Percentiles rank a stretch among this genome's conserved stretches.
phyloP scores from a whole-genome alignment of 768 basidiomycete genomes.

The Boletus rufocinnamomeus region DNA sequence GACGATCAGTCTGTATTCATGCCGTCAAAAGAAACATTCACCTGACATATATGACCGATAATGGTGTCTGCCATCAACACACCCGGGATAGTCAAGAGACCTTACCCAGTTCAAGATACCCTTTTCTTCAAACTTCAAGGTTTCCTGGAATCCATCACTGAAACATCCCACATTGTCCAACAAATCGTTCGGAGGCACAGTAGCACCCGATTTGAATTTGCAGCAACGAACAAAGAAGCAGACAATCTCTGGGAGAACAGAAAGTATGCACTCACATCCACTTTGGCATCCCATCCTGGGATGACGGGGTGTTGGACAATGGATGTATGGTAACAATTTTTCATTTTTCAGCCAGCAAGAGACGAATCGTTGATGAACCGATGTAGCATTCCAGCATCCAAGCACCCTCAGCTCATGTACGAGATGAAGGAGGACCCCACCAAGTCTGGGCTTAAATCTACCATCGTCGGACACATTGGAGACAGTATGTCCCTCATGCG shows the following conservation, averaged over 20 bases:
- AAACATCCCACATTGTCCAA: slow-evolving; percentile 61
- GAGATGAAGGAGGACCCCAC: slow-evolving; percentile 81
- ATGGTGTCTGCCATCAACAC: slow-evolving; percentile 80
- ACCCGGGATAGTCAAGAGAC: slow-evolving; percentile 57
- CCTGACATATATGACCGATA: slow-evolving; percentile 24
- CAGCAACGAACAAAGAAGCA: slow-evolving; percentile 72
- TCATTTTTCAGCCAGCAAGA: not conserved
- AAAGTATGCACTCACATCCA: slow-evolving; percentile 79
- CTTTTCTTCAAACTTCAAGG: slow-evolving; percentile 95
- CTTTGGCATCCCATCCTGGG: slow-evolving; percentile 63
- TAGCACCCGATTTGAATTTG: slow-evolving; percentile 69
- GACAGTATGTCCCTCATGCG: slow-evolving; percentile 54
- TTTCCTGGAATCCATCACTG: slow-evolving; percentile 55
- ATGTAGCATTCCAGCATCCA: slow-evolving; percentile 65
- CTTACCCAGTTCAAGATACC: slow-evolving; percentile 75
- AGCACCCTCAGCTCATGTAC: slow-evolving; percentile 65
- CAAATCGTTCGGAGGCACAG: slow-evolving; percentile 67
- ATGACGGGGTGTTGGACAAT: slow-evolving; percentile 81
- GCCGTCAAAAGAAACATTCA: not conserved
- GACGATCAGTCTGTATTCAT: slow-evolving; percentile 62
- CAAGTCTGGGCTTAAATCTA: slow-evolving; percentile 54
- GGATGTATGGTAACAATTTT: slow-evolving; percentile 72
- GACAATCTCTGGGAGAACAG: slow-evolving; percentile 81
- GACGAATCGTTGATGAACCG: not conserved
- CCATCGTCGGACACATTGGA: slow-evolving; percentile 81